Conservation (phyloP, 495 filamentous ascomycete species). For the Clohesyomyces aquaticus region DNA sequence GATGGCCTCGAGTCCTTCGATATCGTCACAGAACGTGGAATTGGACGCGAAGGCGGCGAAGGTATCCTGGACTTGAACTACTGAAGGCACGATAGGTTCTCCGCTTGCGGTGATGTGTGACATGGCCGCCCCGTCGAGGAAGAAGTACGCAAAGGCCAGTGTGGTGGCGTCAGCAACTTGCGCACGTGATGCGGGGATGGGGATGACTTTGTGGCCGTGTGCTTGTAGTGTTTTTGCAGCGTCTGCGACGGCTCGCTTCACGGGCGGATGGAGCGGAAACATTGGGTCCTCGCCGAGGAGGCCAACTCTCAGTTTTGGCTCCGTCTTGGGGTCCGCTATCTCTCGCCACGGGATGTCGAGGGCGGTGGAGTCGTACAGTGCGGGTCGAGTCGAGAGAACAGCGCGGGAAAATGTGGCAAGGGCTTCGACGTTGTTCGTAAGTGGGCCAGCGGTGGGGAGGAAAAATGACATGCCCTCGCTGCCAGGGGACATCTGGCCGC, state of each 20-base stretch:
- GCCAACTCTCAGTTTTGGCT: background rate
- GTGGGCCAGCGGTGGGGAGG: background rate
- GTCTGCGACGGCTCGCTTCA: background rate
- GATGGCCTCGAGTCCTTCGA: background rate
- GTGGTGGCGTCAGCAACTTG: background rate
- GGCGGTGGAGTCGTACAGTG: no score
- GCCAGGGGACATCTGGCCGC: background rate
- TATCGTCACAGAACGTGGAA: background rate
- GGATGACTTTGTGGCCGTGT: background rate
- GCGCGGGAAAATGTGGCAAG: no score
- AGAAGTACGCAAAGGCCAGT: background rate
- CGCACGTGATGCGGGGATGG: background rate
- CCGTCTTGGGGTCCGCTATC: background rate
- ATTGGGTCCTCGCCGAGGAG: background rate
- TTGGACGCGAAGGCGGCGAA: background rate
- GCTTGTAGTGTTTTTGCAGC: background rate
- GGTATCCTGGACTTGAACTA: background rate
- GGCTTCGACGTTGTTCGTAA: no score
- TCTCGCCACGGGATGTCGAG: background rate
- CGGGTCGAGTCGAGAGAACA: no score
- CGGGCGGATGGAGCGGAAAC: background rate
- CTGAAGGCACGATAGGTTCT: background rate
- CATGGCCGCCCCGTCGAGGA: background rate
- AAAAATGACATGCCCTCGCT: background rate
- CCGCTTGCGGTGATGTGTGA: background rate